phyloP scores from a whole-genome alignment of 768 basidiomycete genomes.

The Mycena amicta region DNA sequence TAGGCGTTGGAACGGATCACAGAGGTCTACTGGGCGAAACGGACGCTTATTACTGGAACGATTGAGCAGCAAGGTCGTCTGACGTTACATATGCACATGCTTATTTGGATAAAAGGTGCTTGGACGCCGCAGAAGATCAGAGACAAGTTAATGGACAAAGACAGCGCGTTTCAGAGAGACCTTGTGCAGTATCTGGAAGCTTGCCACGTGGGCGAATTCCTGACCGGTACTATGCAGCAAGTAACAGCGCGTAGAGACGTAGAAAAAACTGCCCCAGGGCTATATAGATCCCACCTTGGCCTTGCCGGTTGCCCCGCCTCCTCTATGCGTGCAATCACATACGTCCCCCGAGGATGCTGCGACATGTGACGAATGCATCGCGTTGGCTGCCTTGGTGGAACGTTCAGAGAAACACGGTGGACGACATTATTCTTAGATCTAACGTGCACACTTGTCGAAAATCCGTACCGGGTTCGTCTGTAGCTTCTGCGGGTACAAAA shows the following conservation, averaged over 20 bases:
- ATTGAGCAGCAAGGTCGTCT: constrained; percentile 42
- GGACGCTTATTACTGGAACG: constrained; percentile 39
- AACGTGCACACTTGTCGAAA: constrained; percentile 33
- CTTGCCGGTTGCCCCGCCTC: constrained; percentile 27
- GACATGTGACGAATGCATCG: constrained; percentile 26
- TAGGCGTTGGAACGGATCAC: constrained; percentile 22
- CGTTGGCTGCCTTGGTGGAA: constrained; percentile 15
- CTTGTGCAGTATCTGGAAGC: constrained; percentile 36
- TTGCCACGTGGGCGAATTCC: constrained; percentile 34
- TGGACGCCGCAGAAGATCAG: constrained; percentile 34
- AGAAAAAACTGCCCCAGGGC: not conserved
- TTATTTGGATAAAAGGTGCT: constrained; percentile 36
- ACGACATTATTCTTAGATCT: constrained; percentile 31
- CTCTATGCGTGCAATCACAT: not conserved
- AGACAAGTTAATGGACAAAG: constrained; percentile 24
- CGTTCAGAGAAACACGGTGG: constrained; percentile 23
- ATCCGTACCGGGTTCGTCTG: constrained; percentile 11
- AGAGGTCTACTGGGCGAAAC: constrained; percentile 33
- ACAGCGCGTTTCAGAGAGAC: constrained; percentile 28
- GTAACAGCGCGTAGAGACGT: constrained; percentile 9
- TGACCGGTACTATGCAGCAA: constrained; percentile 23
- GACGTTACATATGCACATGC: constrained; percentile 37
- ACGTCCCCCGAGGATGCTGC: constrained; percentile 8
- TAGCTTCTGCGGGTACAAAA: not conserved
- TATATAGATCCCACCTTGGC: constrained; percentile 28